Conservation (phyloP, 2,329 filamentous ascomycete species). For the Fusarium fracticaudum region DNA sequence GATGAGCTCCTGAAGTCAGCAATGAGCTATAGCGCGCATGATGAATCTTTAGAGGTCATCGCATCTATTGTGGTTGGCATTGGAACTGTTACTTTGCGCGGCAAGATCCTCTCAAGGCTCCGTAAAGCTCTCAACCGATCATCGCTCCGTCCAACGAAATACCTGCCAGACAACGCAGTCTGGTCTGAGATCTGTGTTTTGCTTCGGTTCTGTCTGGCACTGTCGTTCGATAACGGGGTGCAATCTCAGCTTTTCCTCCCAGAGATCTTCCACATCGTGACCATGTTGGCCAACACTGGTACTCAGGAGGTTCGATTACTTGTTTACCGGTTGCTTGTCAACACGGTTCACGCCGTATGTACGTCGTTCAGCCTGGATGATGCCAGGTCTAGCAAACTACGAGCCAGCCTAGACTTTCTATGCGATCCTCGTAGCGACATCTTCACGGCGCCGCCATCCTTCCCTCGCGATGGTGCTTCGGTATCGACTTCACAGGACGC, state of each 20-base stretch:
- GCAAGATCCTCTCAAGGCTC: conserved; percentile 71
- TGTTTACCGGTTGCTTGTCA: conserved; percentile 72
- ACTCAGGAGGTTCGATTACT: conserved; percentile 64
- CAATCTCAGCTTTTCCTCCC: conserved; percentile 75
- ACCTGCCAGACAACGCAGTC: conserved; percentile 72
- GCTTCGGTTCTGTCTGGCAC: conserved; percentile 71
- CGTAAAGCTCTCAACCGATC: conserved; percentile 74
- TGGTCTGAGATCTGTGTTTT: conserved; percentile 77
- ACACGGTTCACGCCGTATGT: conserved; percentile 74
- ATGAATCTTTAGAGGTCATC: conserved; percentile 68
- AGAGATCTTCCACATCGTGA: conserved; percentile 76
- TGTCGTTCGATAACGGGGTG: conserved; percentile 74
- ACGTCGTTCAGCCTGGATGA: conserved; percentile 73
- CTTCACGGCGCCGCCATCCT: conserved; percentile 59
- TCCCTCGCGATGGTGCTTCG: conserved; percentile 63
- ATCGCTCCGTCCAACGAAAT: conserved; percentile 71
- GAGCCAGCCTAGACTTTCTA: conserved; percentile 65
- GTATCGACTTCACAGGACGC: conserved; percentile 64
- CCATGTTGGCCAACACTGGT: conserved; percentile 75
- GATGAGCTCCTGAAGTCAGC: conserved; percentile 74
- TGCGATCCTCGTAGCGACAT: conserved; percentile 69
- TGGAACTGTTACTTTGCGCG: conserved; percentile 71
- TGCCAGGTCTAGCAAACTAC: conserved; percentile 63
- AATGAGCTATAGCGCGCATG: conserved; percentile 64
- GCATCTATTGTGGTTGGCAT: conserved; percentile 71